Percentiles rank a stretch among this genome's conserved stretches.
Conservation (phyloP, 306 rosid species). For the Heteromeles arbutifolia region DNA sequence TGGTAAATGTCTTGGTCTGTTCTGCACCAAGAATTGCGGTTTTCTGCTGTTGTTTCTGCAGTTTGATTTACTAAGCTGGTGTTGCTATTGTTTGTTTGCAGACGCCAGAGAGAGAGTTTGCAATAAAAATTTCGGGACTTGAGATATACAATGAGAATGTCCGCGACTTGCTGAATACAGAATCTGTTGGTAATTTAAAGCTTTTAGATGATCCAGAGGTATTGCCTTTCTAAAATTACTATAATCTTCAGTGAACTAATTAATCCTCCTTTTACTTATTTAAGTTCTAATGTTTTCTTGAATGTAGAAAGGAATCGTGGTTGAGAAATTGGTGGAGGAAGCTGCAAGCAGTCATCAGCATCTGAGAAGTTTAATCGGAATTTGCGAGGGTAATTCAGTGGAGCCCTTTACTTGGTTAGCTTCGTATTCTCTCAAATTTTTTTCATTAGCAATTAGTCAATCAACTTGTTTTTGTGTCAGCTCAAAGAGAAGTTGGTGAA, state of each 20-base stretch:
- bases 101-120: conserved; percentile 82
- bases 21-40: no score
- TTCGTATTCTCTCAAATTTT: neutral
- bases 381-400: conserved; percentile 68
- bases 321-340: conserved; percentile 89
- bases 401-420: neutral
- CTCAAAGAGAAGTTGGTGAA: conserved; percentile 97
- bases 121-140: conserved; percentile 75
- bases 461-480: conserved; percentile 31
- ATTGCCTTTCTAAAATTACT: neutral
- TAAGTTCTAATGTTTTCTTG: conserved; percentile 5
- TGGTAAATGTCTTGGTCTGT: neutral
- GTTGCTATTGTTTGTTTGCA: conserved; percentile 28
- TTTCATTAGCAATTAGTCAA: neutral
- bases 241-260: no score
- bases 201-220: conserved; percentile 95
- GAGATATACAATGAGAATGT: conserved; percentile 95
- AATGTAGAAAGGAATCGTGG: conserved; percentile 85
- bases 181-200: conserved; percentile 77
- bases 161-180: conserved; percentile 74
- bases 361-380: conserved; percentile 72
- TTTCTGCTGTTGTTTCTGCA: no score
- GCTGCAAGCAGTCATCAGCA: conserved; percentile 65
- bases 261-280: neutral
- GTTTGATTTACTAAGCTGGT: neutral